Base-by-base conservation (phyloP, 2,329 filamentous ascomycete genomes). In the Nemania serpens region DNA sequence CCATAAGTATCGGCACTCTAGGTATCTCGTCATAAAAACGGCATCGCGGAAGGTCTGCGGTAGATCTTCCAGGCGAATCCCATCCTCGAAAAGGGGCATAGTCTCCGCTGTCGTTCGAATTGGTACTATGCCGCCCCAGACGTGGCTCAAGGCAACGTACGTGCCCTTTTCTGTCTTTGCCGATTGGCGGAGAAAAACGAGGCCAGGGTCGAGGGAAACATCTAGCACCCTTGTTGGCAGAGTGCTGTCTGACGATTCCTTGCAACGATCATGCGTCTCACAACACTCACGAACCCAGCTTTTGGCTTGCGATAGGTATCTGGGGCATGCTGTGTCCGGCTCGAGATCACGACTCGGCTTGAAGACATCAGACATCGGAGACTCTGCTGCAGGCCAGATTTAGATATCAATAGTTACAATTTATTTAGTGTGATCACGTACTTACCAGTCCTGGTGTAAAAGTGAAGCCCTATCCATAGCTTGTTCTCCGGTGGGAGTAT, bases 1-100 rank as follows among this genome's bases (percentile, higher is more conserved):
- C 66, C 66, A 68, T 18, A 68, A 47, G 18, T 65, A 66, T 13
- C 39, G 55, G 9, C 66, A 68, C n/a, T 58, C 41, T 2, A 68
- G 57, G 18, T 56, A n/a, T 17, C 58, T 50, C 15, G 55, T 47
- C 39, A 58, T 46, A 9, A 37, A 58, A 6, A 68, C 61, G 2
- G 64, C 66, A 25, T 68, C 62, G 43, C 56, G 58, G 36, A 68
- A 68, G 3, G 66, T 68, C 18, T 55, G 58, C 1, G 64, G 66
- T 2, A 68, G 53, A n/a, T 43, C 36, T 4, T 64, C 54, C 3
- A 66, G 18, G 6, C 52, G 41, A 48, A 68, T 66, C 18, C 66
- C 64, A 10, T 47, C 39, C 22, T 68, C 65, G 15, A 62, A 61
- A 1, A 13, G 39, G 6, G 46, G 42, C 2, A 65, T 20, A 10